Base-by-base conservation (phyloP, 176 grass and related monocot genomes). In the Musa acuminata region DNA sequence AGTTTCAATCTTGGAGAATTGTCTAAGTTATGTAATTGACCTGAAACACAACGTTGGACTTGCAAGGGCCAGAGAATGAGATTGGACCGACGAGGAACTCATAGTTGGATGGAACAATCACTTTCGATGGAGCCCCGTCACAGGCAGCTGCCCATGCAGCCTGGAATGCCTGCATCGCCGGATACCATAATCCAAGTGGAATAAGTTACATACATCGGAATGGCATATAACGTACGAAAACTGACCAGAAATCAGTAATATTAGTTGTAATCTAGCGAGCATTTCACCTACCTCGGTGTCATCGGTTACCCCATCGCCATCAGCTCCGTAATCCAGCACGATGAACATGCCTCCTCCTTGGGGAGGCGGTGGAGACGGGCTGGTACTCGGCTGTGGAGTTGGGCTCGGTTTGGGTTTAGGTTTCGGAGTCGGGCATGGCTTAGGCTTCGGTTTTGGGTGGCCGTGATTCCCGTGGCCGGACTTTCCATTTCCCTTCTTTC, bases 41-140 rank as follows among this genome's bases (percentile, higher is more conserved):
- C 86, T 92, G 84, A 80, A 92, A 84, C 9, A 83, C 81, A 51
- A 82, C 78, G 51, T 78, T 80, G 50, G 81, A 52, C 19, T 72
- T 24, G 80, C 86, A 92, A 72, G 82, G 71, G 6, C 86, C 86
- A 11, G 72, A 74, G 71, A 92, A 89, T 1, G 86, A 84, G 76
- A 89, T 80, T n/a, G 90, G 90, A 4, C 90, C 90, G 14, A 92
- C 78, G 8, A 92, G 59, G 51, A 92, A 92, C 65, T 72, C 52
- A 9, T 53, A 69, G 57, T 80, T 82, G 19, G 51, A 54, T 8
- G 84, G 90, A 64, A 86, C 82, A 22, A 87, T 24, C 50, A 92
- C 66, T n/a, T 52, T 82, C 49, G 90, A 75, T 69, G 81, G 67
- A n/a, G 16, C 62, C 49, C 51, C 73, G 17, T 75, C 48, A 52